Percentiles rank a stretch among this genome's conserved stretches.
Evolutionary conservation across 352 stramenopile species (phyloP).

Genomic region (Bremia lactucae): DNA sequence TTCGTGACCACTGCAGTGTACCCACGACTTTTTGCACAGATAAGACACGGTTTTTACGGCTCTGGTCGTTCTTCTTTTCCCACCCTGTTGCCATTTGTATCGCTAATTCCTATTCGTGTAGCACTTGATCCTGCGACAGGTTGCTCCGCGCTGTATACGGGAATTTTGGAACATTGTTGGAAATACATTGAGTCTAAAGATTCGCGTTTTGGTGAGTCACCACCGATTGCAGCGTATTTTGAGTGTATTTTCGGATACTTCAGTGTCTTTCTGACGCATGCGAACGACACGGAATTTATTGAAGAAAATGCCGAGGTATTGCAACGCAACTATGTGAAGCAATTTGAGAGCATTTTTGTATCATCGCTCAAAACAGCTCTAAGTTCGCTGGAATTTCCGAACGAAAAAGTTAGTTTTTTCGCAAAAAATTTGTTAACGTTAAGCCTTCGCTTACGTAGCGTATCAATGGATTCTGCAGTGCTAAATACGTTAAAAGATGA

Average conservation of each 20-base stretch:
- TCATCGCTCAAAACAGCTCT: conserved; percentile 31
- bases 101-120: conserved; percentile 52
- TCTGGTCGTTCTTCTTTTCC: conserved; percentile 58
- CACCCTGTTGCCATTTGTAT: conserved; percentile 60
- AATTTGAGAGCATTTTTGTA: conserved; percentile 57
- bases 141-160: conserved; percentile 40
- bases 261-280: conserved; percentile 46
- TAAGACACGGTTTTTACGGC: conserved; percentile 70
- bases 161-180: conserved; percentile 53
- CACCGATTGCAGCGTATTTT: conserved; percentile 50
- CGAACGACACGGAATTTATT: conserved; percentile 23
- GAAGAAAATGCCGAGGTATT: conserved; percentile 13
- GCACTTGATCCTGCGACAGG: conserved; percentile 32
- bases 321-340: conserved; percentile 33
- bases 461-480: conserved; percentile 15
- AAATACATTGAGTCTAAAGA: conserved; percentile 59
- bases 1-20: conserved; percentile 53
- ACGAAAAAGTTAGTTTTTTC: conserved; percentile 26
- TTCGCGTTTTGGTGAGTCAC: conserved; percentile 37
- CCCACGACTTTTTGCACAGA: conserved; percentile 56
- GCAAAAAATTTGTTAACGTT: conserved; percentile 37
- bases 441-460: conserved; percentile 23
- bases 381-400: conserved; percentile 26
- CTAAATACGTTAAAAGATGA: conserved; percentile 19
- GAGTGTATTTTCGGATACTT: conserved; percentile 66